Percentiles rank a stretch among this genome's conserved stretches.
Conservation (phyloP, 1,284 basidiomycete genomes). For the Ustilago hordei region DNA sequence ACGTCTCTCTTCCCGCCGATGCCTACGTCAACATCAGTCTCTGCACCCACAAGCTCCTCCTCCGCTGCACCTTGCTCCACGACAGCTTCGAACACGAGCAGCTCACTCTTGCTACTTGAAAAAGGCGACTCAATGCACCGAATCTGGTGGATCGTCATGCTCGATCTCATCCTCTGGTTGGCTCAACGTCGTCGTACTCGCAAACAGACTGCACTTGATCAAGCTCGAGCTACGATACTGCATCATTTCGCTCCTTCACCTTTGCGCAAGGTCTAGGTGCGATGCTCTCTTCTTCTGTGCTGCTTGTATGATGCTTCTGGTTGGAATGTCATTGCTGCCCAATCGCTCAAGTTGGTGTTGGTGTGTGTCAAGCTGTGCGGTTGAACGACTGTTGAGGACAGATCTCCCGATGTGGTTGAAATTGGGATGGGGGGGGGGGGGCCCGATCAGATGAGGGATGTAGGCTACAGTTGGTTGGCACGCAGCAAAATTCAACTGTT, state of each 20-base stretch:
- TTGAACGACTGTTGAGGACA: background rate
- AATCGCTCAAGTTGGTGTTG: background rate
- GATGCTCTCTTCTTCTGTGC: background rate
- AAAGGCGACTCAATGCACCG: conserved; percentile 19
- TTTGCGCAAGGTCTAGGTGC: background rate
- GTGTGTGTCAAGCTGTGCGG: background rate
- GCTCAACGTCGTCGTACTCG: conserved; percentile 26
- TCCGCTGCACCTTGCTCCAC: background rate
- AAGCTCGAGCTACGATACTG: conserved; percentile 5
- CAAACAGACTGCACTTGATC: conserved; percentile 15
- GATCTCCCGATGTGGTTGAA: background rate
- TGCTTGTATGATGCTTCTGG: background rate
- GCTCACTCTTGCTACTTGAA: background rate
- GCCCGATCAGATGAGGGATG: background rate
- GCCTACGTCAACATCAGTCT: background rate
- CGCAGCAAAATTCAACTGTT: background rate
- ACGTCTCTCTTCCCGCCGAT: background rate
- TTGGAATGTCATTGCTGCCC: background rate
- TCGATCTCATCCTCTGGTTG: conserved; percentile 25
- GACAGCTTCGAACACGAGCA: background rate
- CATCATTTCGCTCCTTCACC: background rate
- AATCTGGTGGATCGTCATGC: conserved; percentile 38
- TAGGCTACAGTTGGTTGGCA: background rate
- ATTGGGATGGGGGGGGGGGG: background rate
- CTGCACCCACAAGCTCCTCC: background rate